These are phyloP conservation scores for Scedosporium boydii DNA, from an alignment of 2,329 filamentous ascomycete species.

Conservation along the genomic window DNA sequence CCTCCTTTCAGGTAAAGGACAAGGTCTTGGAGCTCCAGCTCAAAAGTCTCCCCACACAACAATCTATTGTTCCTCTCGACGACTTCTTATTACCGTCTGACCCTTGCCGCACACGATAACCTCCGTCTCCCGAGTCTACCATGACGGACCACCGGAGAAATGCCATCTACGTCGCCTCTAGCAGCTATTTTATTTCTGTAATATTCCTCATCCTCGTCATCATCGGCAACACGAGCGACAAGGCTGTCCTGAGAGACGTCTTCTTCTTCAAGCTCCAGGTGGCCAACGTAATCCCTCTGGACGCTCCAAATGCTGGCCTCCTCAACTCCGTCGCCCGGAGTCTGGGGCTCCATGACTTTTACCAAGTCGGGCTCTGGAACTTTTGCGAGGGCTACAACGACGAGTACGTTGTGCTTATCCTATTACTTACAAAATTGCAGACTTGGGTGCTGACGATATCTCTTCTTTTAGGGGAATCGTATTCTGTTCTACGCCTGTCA, in stretches of 20 bases:
- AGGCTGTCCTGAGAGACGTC: slow-evolving; percentile 53
- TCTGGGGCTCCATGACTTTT: slow-evolving; percentile 86
- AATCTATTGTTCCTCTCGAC: not conserved
- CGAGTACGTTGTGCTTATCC: slow-evolving; percentile 36
- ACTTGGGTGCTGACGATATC: not conserved
- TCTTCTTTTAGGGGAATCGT: slow-evolving; percentile 53
- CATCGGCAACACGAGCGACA: slow-evolving; percentile 62
- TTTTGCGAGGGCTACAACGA: slow-evolving; percentile 80
- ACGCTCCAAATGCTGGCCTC: slow-evolving; percentile 60
- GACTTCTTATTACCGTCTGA: not conserved
- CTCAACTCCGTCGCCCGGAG: slow-evolving; percentile 83
- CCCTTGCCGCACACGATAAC: not conserved
- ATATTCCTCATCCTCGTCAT: slow-evolving; percentile 73
- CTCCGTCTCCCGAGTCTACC: not conserved
- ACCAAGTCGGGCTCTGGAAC: slow-evolving; percentile 84
- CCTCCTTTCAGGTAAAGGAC: not conserved
- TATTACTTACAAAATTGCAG: not conserved
- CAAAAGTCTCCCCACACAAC: not conserved
- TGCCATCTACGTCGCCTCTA: slow-evolving; percentile 54
- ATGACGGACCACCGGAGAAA: slow-evolving; percentile 31
- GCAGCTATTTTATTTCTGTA: slow-evolving; percentile 64
- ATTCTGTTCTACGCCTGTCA: slow-evolving; percentile 58
- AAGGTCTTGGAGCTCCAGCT: not conserved
- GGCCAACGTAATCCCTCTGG: slow-evolving; percentile 67
- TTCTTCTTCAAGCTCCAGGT: slow-evolving; percentile 84